Conservation (phyloP, 2,329 filamentous ascomycete species). For the Venturiaceae sp. region DNA sequence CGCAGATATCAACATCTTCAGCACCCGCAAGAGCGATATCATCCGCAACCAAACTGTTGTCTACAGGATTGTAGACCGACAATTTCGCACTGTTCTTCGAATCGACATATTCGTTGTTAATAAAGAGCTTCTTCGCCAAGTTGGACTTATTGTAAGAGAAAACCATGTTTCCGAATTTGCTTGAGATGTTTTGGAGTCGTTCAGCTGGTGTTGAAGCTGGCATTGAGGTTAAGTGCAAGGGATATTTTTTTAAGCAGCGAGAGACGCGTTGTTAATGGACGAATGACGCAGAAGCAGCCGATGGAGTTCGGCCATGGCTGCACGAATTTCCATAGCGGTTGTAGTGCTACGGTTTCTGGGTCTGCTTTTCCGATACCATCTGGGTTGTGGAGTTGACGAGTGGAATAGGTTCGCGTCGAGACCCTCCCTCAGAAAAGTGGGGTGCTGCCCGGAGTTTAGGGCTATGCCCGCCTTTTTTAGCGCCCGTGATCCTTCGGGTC, state of each 20-base stretch:
- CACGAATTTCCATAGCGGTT: neutral
- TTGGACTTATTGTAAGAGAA: constrained; percentile 24
- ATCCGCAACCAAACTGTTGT: constrained; percentile 39
- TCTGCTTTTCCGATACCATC: neutral
- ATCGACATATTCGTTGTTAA: constrained; percentile 27
- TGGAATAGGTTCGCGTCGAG: neutral
- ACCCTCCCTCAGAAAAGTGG: neutral
- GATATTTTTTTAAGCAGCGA: neutral
- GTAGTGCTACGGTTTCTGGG: neutral
- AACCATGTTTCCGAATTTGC: constrained; percentile 6
- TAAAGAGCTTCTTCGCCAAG: constrained; percentile 28
- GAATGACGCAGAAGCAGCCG: neutral
- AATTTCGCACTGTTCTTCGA: constrained; percentile 35
- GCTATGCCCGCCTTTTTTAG: neutral
- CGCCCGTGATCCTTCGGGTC: neutral
- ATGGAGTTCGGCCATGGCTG: neutral
- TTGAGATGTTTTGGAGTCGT: neutral
- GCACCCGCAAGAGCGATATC: constrained; percentile 36
- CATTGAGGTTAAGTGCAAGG: neutral
- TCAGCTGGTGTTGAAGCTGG: neutral
- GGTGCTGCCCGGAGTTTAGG: neutral
- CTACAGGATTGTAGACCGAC: constrained; percentile 38
- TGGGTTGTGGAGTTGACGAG: neutral
- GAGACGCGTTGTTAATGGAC: neutral
- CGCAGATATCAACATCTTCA: constrained; percentile 37